phyloP scores from a whole-genome alignment of 2,329 filamentous ascomycete species.

The Aspergillus oerlinghausenensis region DNA sequence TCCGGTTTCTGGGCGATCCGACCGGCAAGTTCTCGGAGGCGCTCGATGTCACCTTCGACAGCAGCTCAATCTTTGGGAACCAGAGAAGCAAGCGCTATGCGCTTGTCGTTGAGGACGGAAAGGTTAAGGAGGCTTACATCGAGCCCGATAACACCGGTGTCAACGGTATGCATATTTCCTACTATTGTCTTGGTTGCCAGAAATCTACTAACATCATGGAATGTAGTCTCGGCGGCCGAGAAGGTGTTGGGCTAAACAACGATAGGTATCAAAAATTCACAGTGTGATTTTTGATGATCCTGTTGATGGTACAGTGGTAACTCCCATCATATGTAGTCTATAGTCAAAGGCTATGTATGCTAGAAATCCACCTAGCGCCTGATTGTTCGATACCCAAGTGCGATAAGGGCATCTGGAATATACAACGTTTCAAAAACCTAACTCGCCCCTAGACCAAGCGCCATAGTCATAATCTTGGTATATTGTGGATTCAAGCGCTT shows the following conservation, averaged over 20 bases:
- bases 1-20: slow-evolving; percentile 85
- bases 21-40: slow-evolving; percentile 74
- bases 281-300: slow-evolving; percentile 2
- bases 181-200: not conserved
- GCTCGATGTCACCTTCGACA: slow-evolving; percentile 79
- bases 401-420: slow-evolving; percentile 6
- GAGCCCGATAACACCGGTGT: slow-evolving; percentile 87
- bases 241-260: slow-evolving; percentile 42
- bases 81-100: slow-evolving; percentile 84
- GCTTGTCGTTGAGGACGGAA: slow-evolving; percentile 75
- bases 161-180: slow-evolving; percentile 52
- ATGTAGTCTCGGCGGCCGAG: slow-evolving; percentile 45
- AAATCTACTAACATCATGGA: slow-evolving; percentile 10
- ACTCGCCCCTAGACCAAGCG: not conserved
- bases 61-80: slow-evolving; percentile 72
- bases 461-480: not conserved
- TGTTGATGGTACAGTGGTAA: not conserved
- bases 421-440: slow-evolving; percentile 4
- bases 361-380: not conserved
- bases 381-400: not conserved
- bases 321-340: not conserved
- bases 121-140: slow-evolving; percentile 73
- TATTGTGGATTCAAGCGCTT: slow-evolving; percentile 8
- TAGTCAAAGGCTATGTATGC: not conserved
- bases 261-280: not conserved